Conservation (phyloP, 345 rosid species). For the Acer negundo region DNA sequence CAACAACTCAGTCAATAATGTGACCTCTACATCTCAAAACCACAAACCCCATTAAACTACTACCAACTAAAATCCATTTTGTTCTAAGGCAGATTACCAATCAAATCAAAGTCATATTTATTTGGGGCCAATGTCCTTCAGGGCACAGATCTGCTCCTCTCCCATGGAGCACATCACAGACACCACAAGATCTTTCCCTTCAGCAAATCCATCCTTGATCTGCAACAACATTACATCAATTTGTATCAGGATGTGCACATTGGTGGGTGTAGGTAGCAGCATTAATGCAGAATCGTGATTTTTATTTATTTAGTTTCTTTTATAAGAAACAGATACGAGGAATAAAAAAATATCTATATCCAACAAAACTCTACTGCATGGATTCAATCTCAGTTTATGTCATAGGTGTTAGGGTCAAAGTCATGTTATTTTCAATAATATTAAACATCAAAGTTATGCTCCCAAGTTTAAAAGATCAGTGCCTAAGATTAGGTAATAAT, state of each 20-base stretch:
- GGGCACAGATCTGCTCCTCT: constrained; percentile 86
- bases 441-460: not conserved
- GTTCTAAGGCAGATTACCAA: not conserved
- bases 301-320: too few species aligned
- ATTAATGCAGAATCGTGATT: not conserved
- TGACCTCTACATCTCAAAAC: constrained; percentile 12
- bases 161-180: constrained; percentile 89
- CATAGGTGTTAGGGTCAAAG: not conserved
- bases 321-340: too few species aligned
- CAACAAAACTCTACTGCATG: not conserved
- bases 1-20: constrained; percentile 9
- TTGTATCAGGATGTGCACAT: too few species aligned
- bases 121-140: constrained; percentile 80
- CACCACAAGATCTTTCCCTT: constrained; percentile 80
- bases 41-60: constrained; percentile 10
- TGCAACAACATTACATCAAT: constrained; percentile 14
- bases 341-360: not conserved
- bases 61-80: constrained; percentile 6
- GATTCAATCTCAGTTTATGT: not conserved
- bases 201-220: constrained; percentile 76
- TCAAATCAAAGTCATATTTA: constrained; percentile 1
- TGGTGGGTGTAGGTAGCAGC: not conserved
- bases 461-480: not conserved
- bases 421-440: not conserved
- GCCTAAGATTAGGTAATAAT: not conserved